Conservation (phyloP, 2,329 filamentous ascomycete genomes). For the Sporothrix pseudoabietina region DNA sequence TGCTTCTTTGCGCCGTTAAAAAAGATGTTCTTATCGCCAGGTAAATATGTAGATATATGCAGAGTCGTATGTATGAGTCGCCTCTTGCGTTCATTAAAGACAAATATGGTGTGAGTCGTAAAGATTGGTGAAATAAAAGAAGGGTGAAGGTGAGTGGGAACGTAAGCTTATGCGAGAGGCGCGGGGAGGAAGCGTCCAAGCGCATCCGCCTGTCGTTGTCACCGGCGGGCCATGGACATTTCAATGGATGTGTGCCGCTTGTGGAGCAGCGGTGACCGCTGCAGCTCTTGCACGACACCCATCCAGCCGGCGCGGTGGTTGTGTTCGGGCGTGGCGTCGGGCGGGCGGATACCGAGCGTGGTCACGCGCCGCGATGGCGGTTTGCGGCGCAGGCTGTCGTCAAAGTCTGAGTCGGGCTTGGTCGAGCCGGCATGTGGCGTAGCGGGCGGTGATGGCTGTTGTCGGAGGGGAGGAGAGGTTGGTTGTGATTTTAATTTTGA, state of each 20-base stretch:
- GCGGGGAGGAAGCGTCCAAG: background rate
- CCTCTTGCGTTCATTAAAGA: constrained; percentile 9
- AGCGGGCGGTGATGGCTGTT: constrained; percentile 15
- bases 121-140: background rate
- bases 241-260: constrained; percentile 66
- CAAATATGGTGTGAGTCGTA: constrained; percentile 8
- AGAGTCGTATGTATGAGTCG: background rate
- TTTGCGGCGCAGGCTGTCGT: constrained; percentile 50
- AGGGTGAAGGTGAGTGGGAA: background rate
- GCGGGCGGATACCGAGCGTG: constrained; percentile 48
- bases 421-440: constrained; percentile 33
- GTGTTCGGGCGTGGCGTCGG: constrained; percentile 49
- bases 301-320: constrained; percentile 61
- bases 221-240: constrained; percentile 49
- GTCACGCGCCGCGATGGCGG: constrained; percentile 57
- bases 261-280: constrained; percentile 62
- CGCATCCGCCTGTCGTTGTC: constrained; percentile 21
- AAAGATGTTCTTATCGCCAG: background rate
- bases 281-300: constrained; percentile 64
- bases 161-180: constrained; percentile 14
- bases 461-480: constrained; percentile 3
- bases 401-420: constrained; percentile 45
- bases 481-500: constrained; percentile 9
- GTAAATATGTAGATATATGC: background rate
- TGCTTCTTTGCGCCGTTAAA: constrained; percentile 19